Percentiles rank a stretch among this genome's conserved stretches.
Conservation (phyloP, 2,329 filamentous ascomycete species). For the Ampelomyces quisqualis region DNA sequence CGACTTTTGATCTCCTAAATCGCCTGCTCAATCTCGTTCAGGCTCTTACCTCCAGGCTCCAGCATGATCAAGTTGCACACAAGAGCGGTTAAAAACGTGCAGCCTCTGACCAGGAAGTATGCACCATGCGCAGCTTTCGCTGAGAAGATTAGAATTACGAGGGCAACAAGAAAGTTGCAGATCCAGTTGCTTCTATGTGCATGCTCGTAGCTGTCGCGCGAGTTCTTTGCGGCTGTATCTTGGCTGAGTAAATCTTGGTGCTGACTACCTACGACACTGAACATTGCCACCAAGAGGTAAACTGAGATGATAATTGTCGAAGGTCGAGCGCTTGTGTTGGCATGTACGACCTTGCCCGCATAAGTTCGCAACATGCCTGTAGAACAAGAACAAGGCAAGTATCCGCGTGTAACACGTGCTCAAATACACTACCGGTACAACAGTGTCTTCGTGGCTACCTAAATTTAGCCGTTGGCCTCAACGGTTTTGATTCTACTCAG, state of each 20-base stretch:
- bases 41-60: constrained; percentile 51
- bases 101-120: constrained; percentile 39
- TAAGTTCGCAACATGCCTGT: too few species aligned
- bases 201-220: constrained; percentile 50
- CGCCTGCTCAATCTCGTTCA: constrained; percentile 54
- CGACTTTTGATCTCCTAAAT: constrained; percentile 37
- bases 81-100: constrained; percentile 21
- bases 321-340: too few species aligned
- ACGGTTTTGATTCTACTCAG: too few species aligned
- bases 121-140: constrained; percentile 40
- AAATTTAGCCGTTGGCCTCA: too few species aligned
- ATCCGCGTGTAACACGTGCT: too few species aligned
- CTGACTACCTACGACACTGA: constrained; percentile 56
- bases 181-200: constrained; percentile 45
- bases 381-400: too few species aligned
- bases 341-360: too few species aligned
- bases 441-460: too few species aligned
- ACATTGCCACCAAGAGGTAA: constrained; percentile 53
- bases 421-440: too few species aligned
- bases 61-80: constrained; percentile 49
- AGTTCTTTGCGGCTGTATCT: constrained; percentile 59
- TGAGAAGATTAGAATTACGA: constrained; percentile 54
- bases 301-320: constrained; percentile 54
- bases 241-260: constrained; percentile 58
- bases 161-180: constrained; percentile 35